phyloP scores from a whole-genome alignment of 306 rosid genomes.

The Sechiopsis laciniata region DNA sequence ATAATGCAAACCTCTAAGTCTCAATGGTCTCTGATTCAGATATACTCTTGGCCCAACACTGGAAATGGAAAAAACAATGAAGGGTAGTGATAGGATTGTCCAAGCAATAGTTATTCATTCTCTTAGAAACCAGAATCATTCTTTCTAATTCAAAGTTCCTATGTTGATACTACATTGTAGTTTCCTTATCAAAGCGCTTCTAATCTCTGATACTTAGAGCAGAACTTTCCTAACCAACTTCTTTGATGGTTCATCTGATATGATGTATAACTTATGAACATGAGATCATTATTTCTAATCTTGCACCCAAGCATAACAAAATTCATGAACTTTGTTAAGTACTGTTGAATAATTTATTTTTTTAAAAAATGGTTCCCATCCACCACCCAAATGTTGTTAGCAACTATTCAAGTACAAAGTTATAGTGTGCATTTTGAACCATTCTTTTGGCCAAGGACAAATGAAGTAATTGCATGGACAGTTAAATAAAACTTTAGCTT shows the following conservation, averaged over 20 bases:
- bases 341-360: no score
- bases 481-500: no score
- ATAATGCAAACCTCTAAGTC: conserved; percentile 32
- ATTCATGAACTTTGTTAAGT: no score
- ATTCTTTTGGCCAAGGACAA: not conserved
- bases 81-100: not conserved
- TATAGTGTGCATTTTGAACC: not conserved
- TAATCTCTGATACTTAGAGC: not conserved
- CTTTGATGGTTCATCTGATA: not conserved
- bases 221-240: not conserved
- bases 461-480: not conserved
- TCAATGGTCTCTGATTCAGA: not conserved
- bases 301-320: no score
- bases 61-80: not conserved
- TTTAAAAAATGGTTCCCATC: no score
- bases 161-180: not conserved
- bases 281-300: no score
- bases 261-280: no score
- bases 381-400: no score
- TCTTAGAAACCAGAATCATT: conserved; percentile 10
- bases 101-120: conserved; percentile 12
- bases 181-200: not conserved
- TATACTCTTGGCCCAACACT: conserved; percentile 4
- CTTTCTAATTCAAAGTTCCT: conserved; percentile 16
- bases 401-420: not conserved